Conservation (phyloP, 306 rosid species). For the Cicer cuneatum region DNA sequence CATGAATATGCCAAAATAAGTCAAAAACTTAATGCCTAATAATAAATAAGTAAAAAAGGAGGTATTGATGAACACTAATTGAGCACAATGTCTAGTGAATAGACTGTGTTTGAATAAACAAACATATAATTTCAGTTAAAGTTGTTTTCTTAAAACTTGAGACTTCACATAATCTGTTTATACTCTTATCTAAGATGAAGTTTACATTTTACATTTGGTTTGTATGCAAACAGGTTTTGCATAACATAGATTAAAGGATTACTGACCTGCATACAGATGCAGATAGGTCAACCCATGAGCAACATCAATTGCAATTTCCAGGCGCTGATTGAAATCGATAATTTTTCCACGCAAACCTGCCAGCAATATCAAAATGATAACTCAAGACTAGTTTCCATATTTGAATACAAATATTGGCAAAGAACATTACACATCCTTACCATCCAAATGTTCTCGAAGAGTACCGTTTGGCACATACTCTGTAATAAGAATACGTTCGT, state of each 20-base stretch:
- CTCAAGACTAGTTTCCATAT: constrained; percentile 31
- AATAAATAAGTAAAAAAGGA: neutral
- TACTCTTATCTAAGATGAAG: constrained; percentile 21
- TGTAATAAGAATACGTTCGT: constrained; percentile 85
- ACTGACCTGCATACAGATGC: constrained; percentile 85
- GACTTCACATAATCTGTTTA: constrained; percentile 33
- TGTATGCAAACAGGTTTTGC: constrained; percentile 12
- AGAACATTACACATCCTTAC: constrained; percentile 58
- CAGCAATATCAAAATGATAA: constrained; percentile 40
- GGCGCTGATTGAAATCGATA: constrained; percentile 95
- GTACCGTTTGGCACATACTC: constrained; percentile 90
- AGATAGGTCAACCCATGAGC: constrained; percentile 97
- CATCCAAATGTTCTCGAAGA: constrained; percentile 96
- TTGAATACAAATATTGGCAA: constrained; percentile 22
- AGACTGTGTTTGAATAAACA: constrained; percentile 12
- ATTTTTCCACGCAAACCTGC: constrained; percentile 78
- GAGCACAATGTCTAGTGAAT: constrained; percentile 25
- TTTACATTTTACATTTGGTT: constrained; percentile 24
- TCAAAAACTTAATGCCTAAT: neutral
- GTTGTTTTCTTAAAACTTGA: constrained; percentile 22
- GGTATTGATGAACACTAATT: constrained; percentile 20
- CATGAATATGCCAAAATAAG: constrained; percentile 27
- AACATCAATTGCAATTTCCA: constrained; percentile 93
- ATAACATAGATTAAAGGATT: constrained; percentile 34
- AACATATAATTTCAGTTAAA: neutral